A percentile compares a stretch with the other conserved stretches of the same genome.
phyloP scores from a whole-genome alignment of 148 eudicot genomes.

The Rhododendron henanense region DNA sequence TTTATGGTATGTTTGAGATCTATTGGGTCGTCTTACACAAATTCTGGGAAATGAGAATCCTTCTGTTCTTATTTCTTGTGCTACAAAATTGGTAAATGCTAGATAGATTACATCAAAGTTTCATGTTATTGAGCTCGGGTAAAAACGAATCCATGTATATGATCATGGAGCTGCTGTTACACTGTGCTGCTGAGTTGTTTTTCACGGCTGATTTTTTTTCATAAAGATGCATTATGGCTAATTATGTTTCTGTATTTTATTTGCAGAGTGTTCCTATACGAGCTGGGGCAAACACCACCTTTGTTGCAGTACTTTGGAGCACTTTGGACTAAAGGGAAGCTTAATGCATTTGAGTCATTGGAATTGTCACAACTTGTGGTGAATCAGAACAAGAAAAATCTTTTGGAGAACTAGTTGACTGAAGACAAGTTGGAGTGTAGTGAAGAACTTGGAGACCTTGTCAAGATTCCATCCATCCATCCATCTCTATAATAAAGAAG shows the following conservation, averaged over 20 bases:
- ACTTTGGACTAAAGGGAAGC: constrained; percentile 81
- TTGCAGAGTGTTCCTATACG: constrained; percentile 98
- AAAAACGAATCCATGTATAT: background rate
- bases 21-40: constrained; percentile 22
- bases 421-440: constrained; percentile 95
- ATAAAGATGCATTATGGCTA: background rate
- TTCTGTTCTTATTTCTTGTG: constrained; percentile 60
- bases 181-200: background rate
- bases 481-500: too few species aligned
- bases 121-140: constrained; percentile 92
- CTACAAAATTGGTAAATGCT: constrained; percentile 80
- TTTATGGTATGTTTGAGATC: background rate
- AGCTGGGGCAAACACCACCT: constrained; percentile 98
- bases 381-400: constrained; percentile 95
- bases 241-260: constrained; percentile 8
- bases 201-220: background rate
- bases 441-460: constrained; percentile 99
- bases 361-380: constrained; percentile 93
- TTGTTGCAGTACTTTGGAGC: constrained; percentile 94
- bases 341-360: constrained; percentile 90
- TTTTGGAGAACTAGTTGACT: constrained; percentile 91
- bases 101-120: constrained; percentile 80
- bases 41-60: constrained; percentile 53
- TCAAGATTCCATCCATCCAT: constrained; percentile 50
- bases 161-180: background rate